phyloP scores from a whole-genome alignment of 306 rosid genomes.

The Pyrus communis region DNA sequence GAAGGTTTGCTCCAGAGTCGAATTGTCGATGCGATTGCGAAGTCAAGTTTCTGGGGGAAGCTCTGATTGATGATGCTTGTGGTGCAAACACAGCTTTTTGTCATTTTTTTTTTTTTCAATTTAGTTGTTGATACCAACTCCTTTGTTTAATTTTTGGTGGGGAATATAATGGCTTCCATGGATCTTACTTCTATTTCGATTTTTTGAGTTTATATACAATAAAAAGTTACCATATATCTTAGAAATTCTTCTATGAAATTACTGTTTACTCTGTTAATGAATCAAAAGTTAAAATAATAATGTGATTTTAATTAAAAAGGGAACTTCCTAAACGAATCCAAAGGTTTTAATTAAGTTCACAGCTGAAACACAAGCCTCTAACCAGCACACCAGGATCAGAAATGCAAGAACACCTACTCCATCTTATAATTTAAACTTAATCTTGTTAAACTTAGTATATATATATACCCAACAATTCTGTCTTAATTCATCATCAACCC shows the following conservation, averaged over 20 bases:
- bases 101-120: neutral
- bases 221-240: neutral
- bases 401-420: slow-evolving; percentile 33
- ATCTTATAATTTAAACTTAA: neutral
- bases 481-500: neutral
- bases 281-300: neutral
- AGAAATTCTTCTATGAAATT: neutral
- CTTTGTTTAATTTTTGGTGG: neutral
- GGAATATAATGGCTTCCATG: neutral
- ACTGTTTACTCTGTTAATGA: neutral
- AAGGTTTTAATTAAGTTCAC: neutral
- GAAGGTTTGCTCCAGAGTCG: neutral
- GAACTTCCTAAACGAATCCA: neutral
- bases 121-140: neutral
- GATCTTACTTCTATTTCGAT: neutral
- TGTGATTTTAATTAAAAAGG: neutral
- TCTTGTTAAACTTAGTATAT: neutral
- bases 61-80: neutral
- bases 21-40: neutral
- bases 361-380: neutral
- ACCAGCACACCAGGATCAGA: slow-evolving; percentile 24
- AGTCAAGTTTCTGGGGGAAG: neutral
- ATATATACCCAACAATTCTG: neutral
- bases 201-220: neutral
- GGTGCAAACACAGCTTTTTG: neutral